These are phyloP conservation scores for Bretschneidera sinensis DNA, from an alignment of 345 rosid species.

Conservation along the genomic window DNA sequence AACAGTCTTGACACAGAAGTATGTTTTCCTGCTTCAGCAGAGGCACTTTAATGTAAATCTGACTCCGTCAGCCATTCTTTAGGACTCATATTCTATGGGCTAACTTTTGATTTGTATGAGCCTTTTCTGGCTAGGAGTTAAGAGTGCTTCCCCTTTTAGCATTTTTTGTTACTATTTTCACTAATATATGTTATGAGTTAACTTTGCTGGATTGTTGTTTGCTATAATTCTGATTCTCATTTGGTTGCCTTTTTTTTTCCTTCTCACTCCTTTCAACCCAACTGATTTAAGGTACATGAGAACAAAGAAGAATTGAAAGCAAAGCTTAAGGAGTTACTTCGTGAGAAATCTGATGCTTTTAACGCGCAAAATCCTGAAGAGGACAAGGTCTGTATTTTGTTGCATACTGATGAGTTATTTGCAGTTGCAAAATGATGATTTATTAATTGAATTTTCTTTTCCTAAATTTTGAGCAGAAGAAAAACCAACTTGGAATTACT, in stretches of 20 bases:
- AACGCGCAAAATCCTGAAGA: constrained; percentile 60
- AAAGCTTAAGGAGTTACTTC: constrained; percentile 70
- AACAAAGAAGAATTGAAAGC: constrained; percentile 70
- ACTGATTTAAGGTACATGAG: constrained; percentile 39
- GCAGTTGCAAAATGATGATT: background rate
- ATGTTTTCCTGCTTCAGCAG: constrained; percentile 54
- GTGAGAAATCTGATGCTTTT: constrained; percentile 78
- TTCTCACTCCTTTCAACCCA: background rate
- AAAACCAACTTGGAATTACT: background rate
- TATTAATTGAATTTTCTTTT: background rate
- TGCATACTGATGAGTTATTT: background rate
- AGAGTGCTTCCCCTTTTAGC: constrained; percentile 12
- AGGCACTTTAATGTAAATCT: constrained; percentile 13
- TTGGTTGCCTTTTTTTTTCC: background rate
- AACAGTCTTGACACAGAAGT: constrained; percentile 76
- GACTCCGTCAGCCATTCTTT: constrained; percentile 15
- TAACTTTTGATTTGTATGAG: constrained; percentile 1
- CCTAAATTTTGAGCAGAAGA: too few species aligned
- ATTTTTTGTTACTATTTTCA: background rate
- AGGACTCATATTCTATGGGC: constrained; percentile 12
- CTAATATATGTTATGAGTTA: background rate
- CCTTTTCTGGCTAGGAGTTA: constrained; percentile 31
- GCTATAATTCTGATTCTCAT: background rate
- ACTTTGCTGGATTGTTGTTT: background rate
- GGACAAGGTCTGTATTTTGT: constrained; percentile 62